Evolutionary conservation across 2,329 filamentous ascomycete genomes (phyloP), one percentile per base, ranked within the genome.

Genomic region (Colletotrichum somersetense): DNA sequence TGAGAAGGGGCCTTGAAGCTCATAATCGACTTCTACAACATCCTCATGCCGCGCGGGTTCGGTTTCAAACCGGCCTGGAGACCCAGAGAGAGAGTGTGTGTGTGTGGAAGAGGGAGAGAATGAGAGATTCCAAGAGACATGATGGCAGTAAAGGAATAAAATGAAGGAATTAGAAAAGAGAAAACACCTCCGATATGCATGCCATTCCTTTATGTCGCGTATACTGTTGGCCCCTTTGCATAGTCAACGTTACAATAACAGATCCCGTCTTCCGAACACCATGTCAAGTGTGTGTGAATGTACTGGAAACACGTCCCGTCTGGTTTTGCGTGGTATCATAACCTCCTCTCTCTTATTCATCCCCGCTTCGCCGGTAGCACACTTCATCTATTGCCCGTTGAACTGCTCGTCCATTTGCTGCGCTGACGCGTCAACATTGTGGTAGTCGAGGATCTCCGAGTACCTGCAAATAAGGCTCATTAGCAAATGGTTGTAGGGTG

Each of bases 391-490:
- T 81, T 85, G 81, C 72, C 80, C 81, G 75, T 81, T 80, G 75
- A 79, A 78, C 63, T 82, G 80, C 59, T 79, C 78, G 44, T 82
- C 82, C 72, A 80, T 77, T 68, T 72, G 69, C 53, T 61, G 64
- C 55, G 65, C 75, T 58, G 79, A 79, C 56, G 87, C 83, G 73
- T 97, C 95, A 74, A 97, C 92, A 80, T 98, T 98, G 85, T 98
- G 96, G 84, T 98, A 98, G 83, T 98, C 95, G 78, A 98, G 92
- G 78, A 99, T 98, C 83, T 98, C 96, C 64, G 95, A 97, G 87
- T 98, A 98, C 95, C 95, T 97, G 80, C 65, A 77, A 75, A 72
- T 42, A 53, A 58, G 23, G 14, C 14, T 35, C 33, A 40, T 73
- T 64, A 73, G 68, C 53, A 16, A 20, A 20, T 23, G 16, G 8